These are phyloP conservation scores for Eucalyptus curtisii DNA, from an alignment of 345 rosid genomes.

Conservation along the genomic window DNA sequence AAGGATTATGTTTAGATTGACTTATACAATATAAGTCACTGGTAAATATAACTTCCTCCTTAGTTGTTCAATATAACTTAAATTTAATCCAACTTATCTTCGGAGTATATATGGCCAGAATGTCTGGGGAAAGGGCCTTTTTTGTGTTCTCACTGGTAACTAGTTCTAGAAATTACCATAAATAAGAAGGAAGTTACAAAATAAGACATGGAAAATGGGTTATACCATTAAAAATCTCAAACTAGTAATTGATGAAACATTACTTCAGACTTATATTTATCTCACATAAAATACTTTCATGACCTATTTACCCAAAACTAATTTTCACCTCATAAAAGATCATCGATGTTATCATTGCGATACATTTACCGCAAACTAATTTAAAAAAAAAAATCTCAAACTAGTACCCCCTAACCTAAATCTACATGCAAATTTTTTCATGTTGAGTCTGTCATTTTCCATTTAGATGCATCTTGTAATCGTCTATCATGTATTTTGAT, in stretches of 20 bases:
- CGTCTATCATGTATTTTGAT: rapidly evolving
- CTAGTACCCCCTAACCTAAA: not conserved
- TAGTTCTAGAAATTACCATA: no score
- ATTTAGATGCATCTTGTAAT: not conserved
- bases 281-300: not conserved
- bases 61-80: no score
- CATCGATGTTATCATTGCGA: not conserved
- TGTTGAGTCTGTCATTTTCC: not conserved
- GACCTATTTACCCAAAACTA: not conserved
- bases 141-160: no score
- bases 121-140: no score
- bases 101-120: no score
- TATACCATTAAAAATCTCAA: no score
- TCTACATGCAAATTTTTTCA: not conserved
- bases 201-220: no score
- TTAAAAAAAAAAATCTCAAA: not conserved
- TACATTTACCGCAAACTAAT: not conserved
- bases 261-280: no score
- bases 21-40: not conserved
- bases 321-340: not conserved
- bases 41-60: no score
- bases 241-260: no score
- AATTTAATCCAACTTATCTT: no score
- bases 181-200: no score
- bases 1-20: not conserved